phyloP scores from a whole-genome alignment of 2,329 filamentous ascomycete genomes.

The Aspergillus phoenicis region DNA sequence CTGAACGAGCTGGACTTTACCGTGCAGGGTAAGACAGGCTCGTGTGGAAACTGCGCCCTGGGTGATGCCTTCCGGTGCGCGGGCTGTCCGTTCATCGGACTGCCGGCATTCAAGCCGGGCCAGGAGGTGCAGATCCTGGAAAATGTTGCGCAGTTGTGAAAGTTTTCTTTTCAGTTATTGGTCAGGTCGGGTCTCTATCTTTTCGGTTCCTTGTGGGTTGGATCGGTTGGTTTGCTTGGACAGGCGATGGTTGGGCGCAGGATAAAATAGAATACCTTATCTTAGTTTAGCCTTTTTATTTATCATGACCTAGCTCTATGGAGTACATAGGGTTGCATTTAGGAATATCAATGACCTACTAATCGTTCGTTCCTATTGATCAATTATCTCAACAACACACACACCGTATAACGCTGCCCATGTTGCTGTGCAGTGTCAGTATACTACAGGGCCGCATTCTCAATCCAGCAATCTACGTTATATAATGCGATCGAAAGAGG shows the following conservation, averaged over 20 bases:
- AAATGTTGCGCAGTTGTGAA: conserved; percentile 77
- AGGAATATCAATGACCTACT: neutral
- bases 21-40: conserved; percentile 93
- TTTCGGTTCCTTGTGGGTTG: neutral
- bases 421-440: too few species aligned
- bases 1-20: conserved; percentile 92
- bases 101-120: conserved; percentile 95
- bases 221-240: neutral
- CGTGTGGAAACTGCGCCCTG: conserved; percentile 89
- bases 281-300: neutral
- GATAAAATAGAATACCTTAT: conserved; percentile 9
- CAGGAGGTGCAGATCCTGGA: conserved; percentile 90
- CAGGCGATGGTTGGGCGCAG: conserved; percentile 4
- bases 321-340: too few species aligned
- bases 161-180: neutral
- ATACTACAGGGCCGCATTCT: too few species aligned
- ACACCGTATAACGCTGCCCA: too few species aligned
- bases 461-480: too few species aligned
- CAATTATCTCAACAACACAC: too few species aligned
- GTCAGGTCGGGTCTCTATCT: neutral
- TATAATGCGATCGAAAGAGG: too few species aligned
- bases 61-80: conserved; percentile 85
- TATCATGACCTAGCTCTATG: neutral
- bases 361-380: neutral
- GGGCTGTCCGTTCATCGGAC: conserved; percentile 79